Evolutionary conservation across 2,329 filamentous ascomycete species (phyloP).

Genomic region (Clonostachys rosea): DNA sequence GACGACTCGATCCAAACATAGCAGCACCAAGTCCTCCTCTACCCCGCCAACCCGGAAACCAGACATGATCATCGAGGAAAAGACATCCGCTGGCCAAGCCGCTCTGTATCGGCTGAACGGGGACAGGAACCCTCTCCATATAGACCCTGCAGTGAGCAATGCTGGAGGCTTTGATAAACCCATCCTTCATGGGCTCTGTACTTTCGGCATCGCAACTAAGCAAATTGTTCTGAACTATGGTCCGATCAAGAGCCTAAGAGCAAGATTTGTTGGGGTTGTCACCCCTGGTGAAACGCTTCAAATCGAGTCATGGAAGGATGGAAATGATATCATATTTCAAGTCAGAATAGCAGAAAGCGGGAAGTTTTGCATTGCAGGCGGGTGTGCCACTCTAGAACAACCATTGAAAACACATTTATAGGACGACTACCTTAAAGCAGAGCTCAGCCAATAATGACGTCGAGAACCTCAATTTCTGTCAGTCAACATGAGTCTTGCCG

Average conservation of each 20-base stretch:
- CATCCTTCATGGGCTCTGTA: slow-evolving; percentile 93
- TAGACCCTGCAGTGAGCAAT: slow-evolving; percentile 91
- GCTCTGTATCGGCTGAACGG: slow-evolving; percentile 90
- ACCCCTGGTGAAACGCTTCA: slow-evolving; percentile 83
- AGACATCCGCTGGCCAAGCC: slow-evolving; percentile 86
- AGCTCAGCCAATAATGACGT: no score
- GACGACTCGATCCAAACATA: slow-evolving; percentile 73
- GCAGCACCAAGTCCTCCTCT: slow-evolving; percentile 75
- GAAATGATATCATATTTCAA: slow-evolving; percentile 76
- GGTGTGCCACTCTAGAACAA: slow-evolving; percentile 67
- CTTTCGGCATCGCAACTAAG: slow-evolving; percentile 87
- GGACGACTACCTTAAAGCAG: not conserved
- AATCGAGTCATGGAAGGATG: slow-evolving; percentile 94
- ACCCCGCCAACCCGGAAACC: slow-evolving; percentile 71
- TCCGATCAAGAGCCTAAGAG: slow-evolving; percentile 84
- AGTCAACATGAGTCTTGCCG: no score
- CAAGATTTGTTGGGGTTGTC: slow-evolving; percentile 81
- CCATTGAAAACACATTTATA: slow-evolving; percentile 20
- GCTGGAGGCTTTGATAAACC: slow-evolving; percentile 91
- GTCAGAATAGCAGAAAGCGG: slow-evolving; percentile 88
- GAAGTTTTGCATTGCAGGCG: slow-evolving; percentile 79
- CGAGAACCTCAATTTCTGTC: no score
- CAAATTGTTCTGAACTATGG: slow-evolving; percentile 66
- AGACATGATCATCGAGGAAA: slow-evolving; percentile 81
- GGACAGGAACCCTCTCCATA: slow-evolving; percentile 93